Evolutionary conservation across 805 yeast species (phyloP).

Genomic region (Debaryomyces tyrocola): DNA sequence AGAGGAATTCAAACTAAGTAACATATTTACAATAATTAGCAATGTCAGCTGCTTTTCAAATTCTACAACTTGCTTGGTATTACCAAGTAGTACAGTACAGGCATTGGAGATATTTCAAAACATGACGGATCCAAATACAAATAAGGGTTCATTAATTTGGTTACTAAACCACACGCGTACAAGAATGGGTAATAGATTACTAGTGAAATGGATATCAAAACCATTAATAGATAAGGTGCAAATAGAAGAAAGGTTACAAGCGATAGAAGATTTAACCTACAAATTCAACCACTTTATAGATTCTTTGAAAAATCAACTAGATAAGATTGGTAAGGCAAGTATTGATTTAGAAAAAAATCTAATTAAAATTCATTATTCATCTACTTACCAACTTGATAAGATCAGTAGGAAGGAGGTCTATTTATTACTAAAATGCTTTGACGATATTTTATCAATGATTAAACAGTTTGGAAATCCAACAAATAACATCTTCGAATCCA

Average conservation of each 20-base stretch:
- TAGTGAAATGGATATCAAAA: conserved; percentile 70
- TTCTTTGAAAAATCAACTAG: conserved; percentile 23
- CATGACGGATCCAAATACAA: conserved; percentile 49
- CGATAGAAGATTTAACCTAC: conserved; percentile 38
- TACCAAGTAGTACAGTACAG: conserved; percentile 65
- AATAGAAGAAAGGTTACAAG: conserved; percentile 63
- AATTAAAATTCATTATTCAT: conserved; percentile 39
- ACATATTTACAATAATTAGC: conserved; percentile 51
- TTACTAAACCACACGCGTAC: conserved; percentile 80
- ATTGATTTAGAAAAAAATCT: conserved; percentile 36
- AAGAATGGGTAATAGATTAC: conserved; percentile 65
- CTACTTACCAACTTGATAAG: conserved; percentile 23
- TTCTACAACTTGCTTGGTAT: conserved; percentile 48
- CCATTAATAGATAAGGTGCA: conserved; percentile 60
- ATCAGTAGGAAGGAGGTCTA: conserved; percentile 34
- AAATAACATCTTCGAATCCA: conserved; percentile 22
- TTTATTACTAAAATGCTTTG: conserved; percentile 27
- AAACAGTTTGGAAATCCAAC: conserved; percentile 37
- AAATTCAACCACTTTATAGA: conserved; percentile 35
- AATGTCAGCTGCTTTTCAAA: conserved; percentile 55
- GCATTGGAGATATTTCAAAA: conserved; percentile 77
- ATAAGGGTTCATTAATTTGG: conserved; percentile 76
- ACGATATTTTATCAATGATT: conserved; percentile 24
- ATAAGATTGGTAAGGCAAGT: conserved; percentile 22
- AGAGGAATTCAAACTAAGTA: conserved; percentile 59